These are phyloP conservation scores for Cryptococcus depauperatus DNA, from an alignment of 1,284 basidiomycete genomes.

Conservation along the genomic window DNA sequence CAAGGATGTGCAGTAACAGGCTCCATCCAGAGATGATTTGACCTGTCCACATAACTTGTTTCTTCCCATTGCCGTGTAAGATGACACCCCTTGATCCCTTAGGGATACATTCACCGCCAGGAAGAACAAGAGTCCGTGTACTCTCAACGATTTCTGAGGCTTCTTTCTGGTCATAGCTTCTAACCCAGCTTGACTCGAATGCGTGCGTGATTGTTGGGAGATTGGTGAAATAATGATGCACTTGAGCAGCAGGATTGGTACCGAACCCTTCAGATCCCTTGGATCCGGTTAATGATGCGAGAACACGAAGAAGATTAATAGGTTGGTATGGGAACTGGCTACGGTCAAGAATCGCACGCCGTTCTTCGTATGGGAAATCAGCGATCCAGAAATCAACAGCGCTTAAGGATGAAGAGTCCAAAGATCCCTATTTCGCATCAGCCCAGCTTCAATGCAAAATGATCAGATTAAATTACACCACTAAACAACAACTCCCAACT, in stretches of 20 bases:
- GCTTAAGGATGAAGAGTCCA: slow-evolving; percentile 22
- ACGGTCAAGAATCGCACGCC: slow-evolving; percentile 31
- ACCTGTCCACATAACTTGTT: slow-evolving; percentile 20
- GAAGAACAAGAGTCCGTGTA: slow-evolving; percentile 22
- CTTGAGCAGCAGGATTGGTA: slow-evolving; percentile 20
- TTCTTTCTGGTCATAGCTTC: slow-evolving; percentile 11
- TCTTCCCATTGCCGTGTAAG: slow-evolving; percentile 8
- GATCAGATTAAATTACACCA: slow-evolving; percentile 17
- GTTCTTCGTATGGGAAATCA: slow-evolving; percentile 27
- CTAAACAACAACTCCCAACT: slow-evolving; percentile 35
- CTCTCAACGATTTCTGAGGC: slow-evolving; percentile 24
- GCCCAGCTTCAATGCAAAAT: background rate
- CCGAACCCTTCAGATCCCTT: slow-evolving; percentile 13
- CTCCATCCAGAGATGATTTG: slow-evolving; percentile 26
- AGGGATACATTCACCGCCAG: slow-evolving; percentile 29
- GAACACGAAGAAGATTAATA: slow-evolving; percentile 18
- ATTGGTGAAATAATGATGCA: slow-evolving; percentile 30
- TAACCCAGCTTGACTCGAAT: slow-evolving; percentile 14
- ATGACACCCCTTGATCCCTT: slow-evolving; percentile 24
- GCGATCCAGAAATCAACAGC: slow-evolving; percentile 36
- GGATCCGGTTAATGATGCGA: slow-evolving; percentile 27
- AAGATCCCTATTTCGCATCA: slow-evolving; percentile 16
- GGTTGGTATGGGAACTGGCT: slow-evolving; percentile 30
- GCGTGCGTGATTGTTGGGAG: slow-evolving; percentile 23
- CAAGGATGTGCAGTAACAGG: slow-evolving; percentile 31